Conservation (phyloP, 306 rosid genomes). For the Hippophae tibetana region DNA sequence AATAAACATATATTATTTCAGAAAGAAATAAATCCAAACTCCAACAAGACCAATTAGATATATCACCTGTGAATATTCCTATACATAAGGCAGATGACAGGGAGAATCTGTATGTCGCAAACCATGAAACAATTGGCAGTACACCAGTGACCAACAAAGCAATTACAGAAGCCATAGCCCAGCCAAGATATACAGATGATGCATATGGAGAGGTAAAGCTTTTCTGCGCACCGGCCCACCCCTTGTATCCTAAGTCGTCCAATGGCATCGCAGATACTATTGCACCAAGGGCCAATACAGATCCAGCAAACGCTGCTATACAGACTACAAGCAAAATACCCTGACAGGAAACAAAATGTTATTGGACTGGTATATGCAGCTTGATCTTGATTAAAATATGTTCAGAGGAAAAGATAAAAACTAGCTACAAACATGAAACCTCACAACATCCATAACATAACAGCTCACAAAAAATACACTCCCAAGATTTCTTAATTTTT, state of each 20-base stretch:
- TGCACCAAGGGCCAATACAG: slow-evolving; percentile 77
- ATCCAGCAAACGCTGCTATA: slow-evolving; percentile 58
- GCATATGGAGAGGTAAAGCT: slow-evolving; percentile 72
- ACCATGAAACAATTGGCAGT: slow-evolving; percentile 94
- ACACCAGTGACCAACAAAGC: slow-evolving; percentile 76
- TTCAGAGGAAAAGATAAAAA: not conserved
- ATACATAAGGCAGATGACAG: slow-evolving; percentile 74
- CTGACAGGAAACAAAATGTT: slow-evolving; percentile 34
- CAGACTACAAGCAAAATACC: slow-evolving; percentile 66
- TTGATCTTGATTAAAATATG: not conserved
- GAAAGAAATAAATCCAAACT: not conserved
- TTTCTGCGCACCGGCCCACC: slow-evolving; percentile 68
- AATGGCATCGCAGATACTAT: slow-evolving; percentile 90
- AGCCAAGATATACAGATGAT: slow-evolving; percentile 80
- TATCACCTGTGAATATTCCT: slow-evolving; percentile 76
- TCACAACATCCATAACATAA: not conserved
- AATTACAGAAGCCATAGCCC: slow-evolving; percentile 95
- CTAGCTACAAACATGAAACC: not conserved
- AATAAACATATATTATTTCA: slow-evolving; percentile 6
- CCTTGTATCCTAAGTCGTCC: slow-evolving; percentile 79
- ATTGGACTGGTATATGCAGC: slow-evolving; percentile 13
- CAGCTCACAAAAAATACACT: not conserved
- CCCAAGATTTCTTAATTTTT: no score
- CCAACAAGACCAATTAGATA: slow-evolving; percentile 9
- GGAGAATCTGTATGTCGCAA: slow-evolving; percentile 87